These are phyloP conservation scores for Starmerella sirachaensis DNA, from an alignment of 805 yeast genomes.

Conservation along the genomic window DNA sequence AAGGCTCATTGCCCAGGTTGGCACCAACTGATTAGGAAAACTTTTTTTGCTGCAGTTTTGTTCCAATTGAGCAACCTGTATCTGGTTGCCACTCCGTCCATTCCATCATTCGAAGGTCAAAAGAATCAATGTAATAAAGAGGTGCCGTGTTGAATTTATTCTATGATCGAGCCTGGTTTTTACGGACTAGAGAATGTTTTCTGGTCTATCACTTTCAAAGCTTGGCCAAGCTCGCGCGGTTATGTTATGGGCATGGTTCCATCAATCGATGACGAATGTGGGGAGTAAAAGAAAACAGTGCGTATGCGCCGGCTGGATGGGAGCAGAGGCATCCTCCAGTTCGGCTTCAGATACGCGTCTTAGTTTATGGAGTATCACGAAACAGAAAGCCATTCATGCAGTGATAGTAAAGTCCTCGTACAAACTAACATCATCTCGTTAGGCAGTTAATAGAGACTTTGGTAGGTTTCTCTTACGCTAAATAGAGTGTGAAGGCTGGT, in stretches of 20 bases:
- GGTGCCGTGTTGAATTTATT: constrained; percentile 66
- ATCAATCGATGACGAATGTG: constrained; percentile 10
- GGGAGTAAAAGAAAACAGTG: constrained; percentile 6
- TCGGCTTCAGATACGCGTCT: not conserved
- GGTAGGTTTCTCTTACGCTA: too few relatives aligned
- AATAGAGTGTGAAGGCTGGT: too few relatives aligned
- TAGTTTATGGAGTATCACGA: too few relatives aligned
- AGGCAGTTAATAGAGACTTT: too few relatives aligned
- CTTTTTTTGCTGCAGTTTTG: constrained; percentile 38
- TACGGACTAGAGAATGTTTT: constrained; percentile 45
- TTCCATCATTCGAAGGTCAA: constrained; percentile 49
- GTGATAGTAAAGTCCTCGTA: too few relatives aligned
- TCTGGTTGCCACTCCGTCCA: constrained; percentile 63
- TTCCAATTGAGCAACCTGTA: constrained; percentile 56
- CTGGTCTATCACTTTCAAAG: constrained; percentile 51
- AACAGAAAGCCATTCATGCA: too few relatives aligned
- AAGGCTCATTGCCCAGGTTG: constrained; percentile 31
- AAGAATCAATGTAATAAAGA: constrained; percentile 41
- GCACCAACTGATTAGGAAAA: constrained; percentile 48
- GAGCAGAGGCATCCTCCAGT: not conserved
- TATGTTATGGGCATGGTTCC: constrained; percentile 17
- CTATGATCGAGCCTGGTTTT: constrained; percentile 69
- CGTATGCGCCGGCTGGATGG: not conserved
- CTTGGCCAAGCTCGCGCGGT: constrained; percentile 38
- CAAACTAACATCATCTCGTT: too few relatives aligned